Base-by-base conservation (phyloP, 2,329 filamentous ascomycete species). In the Botrytis cinerea region DNA sequence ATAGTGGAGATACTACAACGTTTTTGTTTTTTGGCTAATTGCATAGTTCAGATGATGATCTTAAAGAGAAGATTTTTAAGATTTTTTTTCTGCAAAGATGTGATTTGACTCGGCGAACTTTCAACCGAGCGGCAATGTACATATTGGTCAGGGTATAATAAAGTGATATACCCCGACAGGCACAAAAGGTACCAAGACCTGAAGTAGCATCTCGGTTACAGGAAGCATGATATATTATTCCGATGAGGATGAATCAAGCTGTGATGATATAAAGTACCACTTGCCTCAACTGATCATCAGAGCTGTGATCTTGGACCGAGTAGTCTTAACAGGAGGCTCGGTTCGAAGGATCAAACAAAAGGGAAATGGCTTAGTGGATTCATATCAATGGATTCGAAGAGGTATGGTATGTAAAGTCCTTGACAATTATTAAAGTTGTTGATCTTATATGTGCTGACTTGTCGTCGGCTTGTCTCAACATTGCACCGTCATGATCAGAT, bases 91-190 rank as follows among this genome's bases (percentile, higher is more conserved):
- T 45, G 38, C 40, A 28, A 62, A 70, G n/a, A 32, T 72, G n/a
- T 72, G 46, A 59, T 32, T 69, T 14, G 28, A 60, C 51, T 72
- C 63, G 71, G 71, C 28, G 51, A 69, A 69, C 63, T 72, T 69
- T 69, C 71, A 22, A 72, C 63, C 71, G 71, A 67, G 45, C 35
- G 43, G 28, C 28, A 60, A 60, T 54, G n/a, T 28, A 28, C 54
- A 54, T 57, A 32, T 57, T 32, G n/a, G n/a, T 69, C 35, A 7
- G 48, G 66, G 25, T 43, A 28, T 57, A 43, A 68, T 57, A 45
- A 25, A 2, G 43, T 43, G 66, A 69, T 32, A 18, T 68, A 54
- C 32, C 25, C 25, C 28, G 66, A 57, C 66, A 57, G 66, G 35
- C 12, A 68, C 38, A 48, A 38, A 32, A 67, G 35, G 32, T n/a